Conservation (phyloP, 2,329 filamentous ascomycete genomes). For the Aspergillus tanneri region DNA sequence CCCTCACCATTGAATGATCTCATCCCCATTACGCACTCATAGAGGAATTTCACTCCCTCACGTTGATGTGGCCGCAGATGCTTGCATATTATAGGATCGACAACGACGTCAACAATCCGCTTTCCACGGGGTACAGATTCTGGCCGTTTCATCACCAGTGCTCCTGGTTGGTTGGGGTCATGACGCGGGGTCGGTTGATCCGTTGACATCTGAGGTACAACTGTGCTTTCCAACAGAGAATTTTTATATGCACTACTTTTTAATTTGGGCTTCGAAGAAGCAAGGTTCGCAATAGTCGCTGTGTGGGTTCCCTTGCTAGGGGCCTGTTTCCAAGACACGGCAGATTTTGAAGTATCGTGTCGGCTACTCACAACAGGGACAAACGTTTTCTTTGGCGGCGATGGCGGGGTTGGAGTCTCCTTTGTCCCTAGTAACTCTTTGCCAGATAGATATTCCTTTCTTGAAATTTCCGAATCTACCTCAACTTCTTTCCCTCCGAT, state of each 20-base stretch:
- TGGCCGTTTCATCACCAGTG: conserved; percentile 67
- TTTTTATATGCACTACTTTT: conserved; percentile 59
- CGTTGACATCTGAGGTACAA: conserved; percentile 47
- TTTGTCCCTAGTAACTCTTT: conserved; percentile 28
- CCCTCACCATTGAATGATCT: conserved; percentile 64
- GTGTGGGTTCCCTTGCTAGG: conserved; percentile 14
- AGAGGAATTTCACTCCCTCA: conserved; percentile 68
- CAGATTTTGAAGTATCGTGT: conserved; percentile 9
- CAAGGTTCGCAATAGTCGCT: conserved; percentile 28
- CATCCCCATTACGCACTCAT: conserved; percentile 75
- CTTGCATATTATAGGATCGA: conserved; percentile 65
- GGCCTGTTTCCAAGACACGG: conserved; percentile 14
- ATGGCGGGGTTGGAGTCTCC: conserved; percentile 18
- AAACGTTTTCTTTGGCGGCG: conserved; percentile 20
- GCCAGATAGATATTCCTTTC: conserved; percentile 55
- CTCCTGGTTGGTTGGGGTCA: conserved; percentile 58
- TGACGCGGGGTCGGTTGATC: conserved; percentile 61
- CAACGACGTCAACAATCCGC: conserved; percentile 68
- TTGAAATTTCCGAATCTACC: conserved; percentile 61
- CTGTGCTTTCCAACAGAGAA: conserved; percentile 57
- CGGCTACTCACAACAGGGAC: conserved; percentile 15
- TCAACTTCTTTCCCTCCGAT: conserved; percentile 68
- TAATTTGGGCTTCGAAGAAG: conserved; percentile 43
- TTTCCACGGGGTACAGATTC: conserved; percentile 58
- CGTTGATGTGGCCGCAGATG: conserved; percentile 67